Base-by-base conservation (phyloP, 1,284 basidiomycete species). In the Exobasidium cylindrosporum region DNA sequence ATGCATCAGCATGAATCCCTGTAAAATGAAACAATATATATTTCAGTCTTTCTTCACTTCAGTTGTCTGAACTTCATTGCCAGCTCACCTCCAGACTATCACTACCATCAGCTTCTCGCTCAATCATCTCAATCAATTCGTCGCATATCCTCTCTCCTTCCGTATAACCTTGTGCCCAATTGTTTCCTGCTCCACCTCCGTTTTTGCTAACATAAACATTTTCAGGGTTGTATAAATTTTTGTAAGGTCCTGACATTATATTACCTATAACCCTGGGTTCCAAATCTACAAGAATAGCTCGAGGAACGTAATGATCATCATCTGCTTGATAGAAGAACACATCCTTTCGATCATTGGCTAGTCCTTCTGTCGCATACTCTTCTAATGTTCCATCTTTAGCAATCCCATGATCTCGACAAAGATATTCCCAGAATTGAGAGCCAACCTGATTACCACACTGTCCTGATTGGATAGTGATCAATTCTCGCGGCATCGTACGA, bases 291-390 rank as follows among this genome's bases (percentile, higher is more conserved):
- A 98, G 85, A 66, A 98, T 95, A 3, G 96, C 92, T 59, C 96
- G 86, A 7, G 96, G 96, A 70, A 98, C 94, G 81, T 98, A 99
- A 78, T 97, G 95, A 80, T 98, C 96, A 79, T 99, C 96, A 81
- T 99, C 96, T 11, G 96, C 96, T 81, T 98, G 96, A 81, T 99
- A 99, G 83, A 99, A 99, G 83, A 99, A 99, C 46, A 97, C 95
- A 82, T 99, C 96, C 78, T 98, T 99, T 72, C 96, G 85, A 81
- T 98, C 96, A 23, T 73, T 76, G 1, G 71, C 76, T 14, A 64
- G 62, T 21, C 69, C 70, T 57, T 78, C 76, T 3, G 69, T 68
- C 46, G 76, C 77, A 24, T 66, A 77, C 7, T 78, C 76, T 47
- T 76, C 74, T 35, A 78, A 58, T 2, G 77, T 79, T n/a, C 77